Conservation (phyloP, 176 grass and related monocot genomes). For the Zea mays region DNA sequence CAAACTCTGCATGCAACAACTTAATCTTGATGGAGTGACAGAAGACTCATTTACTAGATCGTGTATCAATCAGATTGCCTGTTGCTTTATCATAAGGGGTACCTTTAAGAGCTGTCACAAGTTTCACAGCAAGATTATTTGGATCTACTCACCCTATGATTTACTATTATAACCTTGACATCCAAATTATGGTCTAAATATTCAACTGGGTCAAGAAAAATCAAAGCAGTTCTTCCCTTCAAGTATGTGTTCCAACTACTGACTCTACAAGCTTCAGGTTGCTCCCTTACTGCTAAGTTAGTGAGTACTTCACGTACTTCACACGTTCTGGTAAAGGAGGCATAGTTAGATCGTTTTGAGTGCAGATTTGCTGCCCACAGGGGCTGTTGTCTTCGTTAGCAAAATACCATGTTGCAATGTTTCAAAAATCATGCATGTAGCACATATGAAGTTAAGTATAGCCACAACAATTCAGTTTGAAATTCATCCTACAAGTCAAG, state of each 20-base stretch:
- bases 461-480: not conserved
- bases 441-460: not conserved
- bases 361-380: not conserved
- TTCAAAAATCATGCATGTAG: not conserved
- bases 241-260: not conserved
- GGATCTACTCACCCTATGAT: not conserved
- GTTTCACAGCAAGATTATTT: not conserved
- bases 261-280: conserved; percentile 8
- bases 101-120: not conserved
- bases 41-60: not conserved
- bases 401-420: not conserved
- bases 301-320: not conserved
- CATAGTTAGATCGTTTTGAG: not conserved
- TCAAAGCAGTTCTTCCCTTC: not conserved
- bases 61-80: not conserved
- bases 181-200: not conserved
- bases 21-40: conserved; percentile 7
- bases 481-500: not conserved
- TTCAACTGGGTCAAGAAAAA: not conserved
- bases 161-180: not conserved
- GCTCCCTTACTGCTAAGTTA: not conserved
- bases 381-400: not conserved
- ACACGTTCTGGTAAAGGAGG: not conserved
- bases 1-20: not conserved
- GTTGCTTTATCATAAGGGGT: not conserved